Conservation (phyloP, 2,329 filamentous ascomycete genomes). For the Verticillium isaacii region DNA sequence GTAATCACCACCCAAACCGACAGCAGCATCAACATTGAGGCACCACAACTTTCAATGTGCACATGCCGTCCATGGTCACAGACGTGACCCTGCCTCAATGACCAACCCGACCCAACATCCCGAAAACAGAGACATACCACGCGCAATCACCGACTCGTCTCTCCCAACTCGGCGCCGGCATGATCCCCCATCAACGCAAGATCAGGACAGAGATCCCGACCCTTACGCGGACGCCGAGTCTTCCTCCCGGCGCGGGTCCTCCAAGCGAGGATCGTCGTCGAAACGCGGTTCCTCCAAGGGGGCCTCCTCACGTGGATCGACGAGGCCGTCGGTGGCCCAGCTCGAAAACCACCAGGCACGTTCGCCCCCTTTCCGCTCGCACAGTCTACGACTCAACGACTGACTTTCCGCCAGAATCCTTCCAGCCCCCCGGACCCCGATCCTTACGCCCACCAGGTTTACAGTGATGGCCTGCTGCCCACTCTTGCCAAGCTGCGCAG, state of each 20-base stretch:
- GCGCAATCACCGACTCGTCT: background rate
- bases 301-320: background rate
- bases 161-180: background rate
- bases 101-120: background rate
- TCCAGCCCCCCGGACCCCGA: background rate
- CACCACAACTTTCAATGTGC: background rate
- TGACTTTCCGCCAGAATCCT: background rate
- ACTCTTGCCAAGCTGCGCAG: background rate
- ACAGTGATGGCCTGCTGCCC: background rate
- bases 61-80: background rate
- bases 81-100: background rate
- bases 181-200: background rate
- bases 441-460: background rate
- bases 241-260: background rate
- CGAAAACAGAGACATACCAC: background rate
- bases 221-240: background rate
- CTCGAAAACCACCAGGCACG: background rate
- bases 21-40: background rate
- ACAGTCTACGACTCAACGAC: background rate
- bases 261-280: background rate
- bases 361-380: background rate
- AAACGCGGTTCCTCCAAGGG: background rate
- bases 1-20: background rate
- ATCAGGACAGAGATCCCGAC: background rate
- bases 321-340: background rate